Evolutionary conservation across 2,329 filamentous ascomycete genomes (phyloP), one percentile per base, ranked within the genome.

Genomic region (Ceratocystis cubensis): DNA sequence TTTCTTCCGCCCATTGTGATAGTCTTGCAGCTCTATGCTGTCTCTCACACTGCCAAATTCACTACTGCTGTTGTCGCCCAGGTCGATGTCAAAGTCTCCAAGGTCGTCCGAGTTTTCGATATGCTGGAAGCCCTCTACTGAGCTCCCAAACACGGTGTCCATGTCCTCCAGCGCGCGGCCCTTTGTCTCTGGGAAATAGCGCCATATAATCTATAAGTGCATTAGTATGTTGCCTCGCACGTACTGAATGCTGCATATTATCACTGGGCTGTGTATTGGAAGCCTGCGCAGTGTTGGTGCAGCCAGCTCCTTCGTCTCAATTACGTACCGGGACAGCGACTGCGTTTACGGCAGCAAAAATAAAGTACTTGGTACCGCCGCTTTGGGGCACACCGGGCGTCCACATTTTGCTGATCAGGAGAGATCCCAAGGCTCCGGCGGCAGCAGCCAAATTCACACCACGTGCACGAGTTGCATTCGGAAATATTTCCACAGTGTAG

Each of bases 401-500:
- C 82, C 82, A 85, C 13, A 81, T 76, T 66, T 83, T 79, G 0
- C 80, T 78, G 1, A 80, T 80, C 33, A 82, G 74, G 63, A 84
- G 79, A 33, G 81, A 80, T 0, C 81, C 82, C 46, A 84, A 76
- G n/a, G 82, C 78, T 25, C 80, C 80, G 0, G 77, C 81, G 0
- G 80, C 81, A 0, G 82, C 81, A 0, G 81, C 77, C 48, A 84
- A 77, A 71, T 81, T 84, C 64, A 84, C 76, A 2, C 82, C 82
- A 0, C 80, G 77, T 2, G 82, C 81, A 10, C 82, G 79, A n/a
- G 82, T 76, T 4, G 80, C 75, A 0, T 82, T 84, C 1, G 82
- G 82, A 70, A 85, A 84, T 69, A 84, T 84, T 77, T 85, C 82
- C 0, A 81, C 78, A n/a, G 80, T 80, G 68, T 84, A 84, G 0